Evolutionary conservation across 192 early-diverging fungal species (phyloP).

Genomic region (Coemansia sp.): DNA sequence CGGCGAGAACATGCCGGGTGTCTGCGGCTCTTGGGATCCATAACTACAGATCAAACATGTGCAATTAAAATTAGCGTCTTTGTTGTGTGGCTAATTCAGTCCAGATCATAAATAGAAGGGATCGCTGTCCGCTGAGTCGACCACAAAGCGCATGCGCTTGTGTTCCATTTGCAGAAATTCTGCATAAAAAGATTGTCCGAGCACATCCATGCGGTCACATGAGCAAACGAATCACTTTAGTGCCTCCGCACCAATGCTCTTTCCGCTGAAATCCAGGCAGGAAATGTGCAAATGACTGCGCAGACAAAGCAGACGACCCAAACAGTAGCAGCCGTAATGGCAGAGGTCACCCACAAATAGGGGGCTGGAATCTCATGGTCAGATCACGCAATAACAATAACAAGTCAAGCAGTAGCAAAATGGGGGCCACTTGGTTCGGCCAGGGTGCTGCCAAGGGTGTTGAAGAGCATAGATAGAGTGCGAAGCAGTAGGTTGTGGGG

Average conservation of each 20-base stretch:
- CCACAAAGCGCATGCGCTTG: slow-evolving; percentile 7
- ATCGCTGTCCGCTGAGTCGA: not conserved
- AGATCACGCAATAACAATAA: slow-evolving; percentile 27
- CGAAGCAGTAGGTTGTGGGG: slow-evolving; percentile 7
- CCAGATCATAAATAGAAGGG: not conserved
- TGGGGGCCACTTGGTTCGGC: not conserved
- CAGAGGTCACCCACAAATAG: not conserved
- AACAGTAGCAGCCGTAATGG: not conserved
- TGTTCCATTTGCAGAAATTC: slow-evolving; percentile 11
- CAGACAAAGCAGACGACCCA: not conserved
- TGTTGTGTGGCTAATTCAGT: not conserved
- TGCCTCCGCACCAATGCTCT: not conserved
- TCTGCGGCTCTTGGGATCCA: slow-evolving; percentile 50
- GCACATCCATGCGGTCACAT: slow-evolving; percentile 5
- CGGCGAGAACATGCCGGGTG: slow-evolving; percentile 72
- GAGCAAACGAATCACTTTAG: not conserved
- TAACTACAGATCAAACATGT: slow-evolving; percentile 8
- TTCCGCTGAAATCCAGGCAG: not conserved
- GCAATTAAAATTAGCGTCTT: not conserved
- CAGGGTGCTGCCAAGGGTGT: not conserved
- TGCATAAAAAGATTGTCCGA: slow-evolving; percentile 15
- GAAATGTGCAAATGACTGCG: not conserved
- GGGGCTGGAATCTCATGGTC: slow-evolving; percentile 8
- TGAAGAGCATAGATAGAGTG: not conserved
- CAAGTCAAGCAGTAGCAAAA: not conserved